Percentiles rank a stretch among this genome's conserved stretches.
phyloP scores from a whole-genome alignment of 2,329 filamentous ascomycete genomes.

The Daldinia sp. region DNA sequence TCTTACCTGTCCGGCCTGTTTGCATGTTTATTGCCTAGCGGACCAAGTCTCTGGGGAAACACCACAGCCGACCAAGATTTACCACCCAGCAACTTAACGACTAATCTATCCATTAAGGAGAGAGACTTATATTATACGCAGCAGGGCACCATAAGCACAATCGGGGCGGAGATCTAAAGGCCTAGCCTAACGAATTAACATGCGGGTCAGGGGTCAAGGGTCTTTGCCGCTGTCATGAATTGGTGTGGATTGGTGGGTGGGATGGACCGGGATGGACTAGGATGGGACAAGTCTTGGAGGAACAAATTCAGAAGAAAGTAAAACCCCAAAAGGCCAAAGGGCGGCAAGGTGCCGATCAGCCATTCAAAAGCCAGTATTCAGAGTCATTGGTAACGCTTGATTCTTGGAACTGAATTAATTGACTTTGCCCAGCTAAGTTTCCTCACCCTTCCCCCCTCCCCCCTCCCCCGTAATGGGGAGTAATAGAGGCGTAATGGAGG shows the following conservation, averaged over 20 bases:
- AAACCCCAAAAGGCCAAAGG: conserved; percentile 17
- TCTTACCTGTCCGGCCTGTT: no score
- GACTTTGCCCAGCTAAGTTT: no score
- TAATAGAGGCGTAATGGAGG: conserved; percentile 23
- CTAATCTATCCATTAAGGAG: conserved; percentile 16
- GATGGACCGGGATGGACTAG: conserved; percentile 21
- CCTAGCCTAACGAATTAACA: conserved; percentile 37
- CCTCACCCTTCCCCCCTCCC: neutral
- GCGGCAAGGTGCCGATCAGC: conserved; percentile 1
- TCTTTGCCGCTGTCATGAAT: conserved; percentile 26
- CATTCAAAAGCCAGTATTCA: neutral
- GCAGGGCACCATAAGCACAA: conserved; percentile 16
- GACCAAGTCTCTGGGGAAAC: conserved; percentile 5
- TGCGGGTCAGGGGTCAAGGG: conserved; percentile 18
- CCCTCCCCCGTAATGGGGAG: neutral
- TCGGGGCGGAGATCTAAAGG: conserved; percentile 32
- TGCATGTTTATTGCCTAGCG: conserved; percentile 12
- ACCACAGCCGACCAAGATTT: conserved; percentile 28
- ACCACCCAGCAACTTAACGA: conserved; percentile 9
- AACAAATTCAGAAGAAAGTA: neutral
- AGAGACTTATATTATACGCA: conserved; percentile 30
- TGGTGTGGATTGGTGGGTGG: neutral
- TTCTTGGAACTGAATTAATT: neutral
- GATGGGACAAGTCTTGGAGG: conserved; percentile 18
- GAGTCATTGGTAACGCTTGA: no score